A percentile compares a stretch with the other conserved stretches of the same genome.
Conservation (phyloP, 2,329 filamentous ascomycete species). For the Amauroascus verrucosus region DNA sequence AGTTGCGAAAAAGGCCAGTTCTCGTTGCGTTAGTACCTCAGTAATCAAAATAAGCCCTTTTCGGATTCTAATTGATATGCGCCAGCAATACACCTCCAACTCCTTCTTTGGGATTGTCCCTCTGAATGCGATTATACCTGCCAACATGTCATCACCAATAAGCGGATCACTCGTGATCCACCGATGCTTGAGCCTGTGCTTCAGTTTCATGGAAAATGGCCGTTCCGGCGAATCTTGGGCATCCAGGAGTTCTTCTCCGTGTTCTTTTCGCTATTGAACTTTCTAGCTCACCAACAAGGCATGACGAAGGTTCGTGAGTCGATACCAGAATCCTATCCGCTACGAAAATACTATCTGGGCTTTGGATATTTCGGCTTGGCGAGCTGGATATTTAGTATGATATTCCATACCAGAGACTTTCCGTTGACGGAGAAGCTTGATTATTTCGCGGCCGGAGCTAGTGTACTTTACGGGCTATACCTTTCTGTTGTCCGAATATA, state of each 20-base stretch:
- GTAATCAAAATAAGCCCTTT: not conserved
- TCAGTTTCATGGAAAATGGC: slow-evolving; percentile 99
- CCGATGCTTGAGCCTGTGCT: slow-evolving; percentile 58
- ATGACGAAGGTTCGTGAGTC: slow-evolving; percentile 57
- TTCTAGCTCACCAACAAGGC: slow-evolving; percentile 71
- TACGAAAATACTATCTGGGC: slow-evolving; percentile 68
- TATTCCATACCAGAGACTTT: slow-evolving; percentile 91
- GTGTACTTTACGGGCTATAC: slow-evolving; percentile 83
- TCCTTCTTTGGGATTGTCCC: slow-evolving; percentile 86
- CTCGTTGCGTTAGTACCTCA: slow-evolving; percentile 55
- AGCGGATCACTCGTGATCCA: slow-evolving; percentile 54
- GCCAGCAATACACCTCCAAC: slow-evolving; percentile 67
- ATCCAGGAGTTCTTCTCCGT: slow-evolving; percentile 93
- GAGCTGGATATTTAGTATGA: slow-evolving; percentile 77
- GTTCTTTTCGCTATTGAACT: slow-evolving; percentile 85
- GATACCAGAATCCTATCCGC: slow-evolving; percentile 62
- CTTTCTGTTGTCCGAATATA: slow-evolving; percentile 74
- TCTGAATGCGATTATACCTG: slow-evolving; percentile 96
- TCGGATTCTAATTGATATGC: not conserved
- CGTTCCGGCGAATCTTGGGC: slow-evolving; percentile 79
- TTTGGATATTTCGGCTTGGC: slow-evolving; percentile 73
- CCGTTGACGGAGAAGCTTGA: slow-evolving; percentile 80
- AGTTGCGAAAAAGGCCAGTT: slow-evolving; percentile 64
- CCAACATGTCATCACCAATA: slow-evolving; percentile 78
- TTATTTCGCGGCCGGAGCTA: slow-evolving; percentile 87